These are phyloP conservation scores for Themeda triandra DNA, from an alignment of 176 grass and related monocot species.

Conservation along the genomic window DNA sequence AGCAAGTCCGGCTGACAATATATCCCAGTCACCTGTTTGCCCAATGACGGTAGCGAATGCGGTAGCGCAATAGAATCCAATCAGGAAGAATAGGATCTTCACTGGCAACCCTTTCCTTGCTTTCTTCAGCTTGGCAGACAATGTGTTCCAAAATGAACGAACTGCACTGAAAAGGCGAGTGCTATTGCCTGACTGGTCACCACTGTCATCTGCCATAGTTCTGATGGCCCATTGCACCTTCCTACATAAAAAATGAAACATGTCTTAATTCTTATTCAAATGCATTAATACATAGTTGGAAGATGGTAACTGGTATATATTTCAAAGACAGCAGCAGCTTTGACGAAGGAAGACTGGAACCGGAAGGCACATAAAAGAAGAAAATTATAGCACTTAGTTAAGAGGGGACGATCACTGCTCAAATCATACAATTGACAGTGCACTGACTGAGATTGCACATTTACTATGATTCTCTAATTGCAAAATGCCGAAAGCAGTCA, in stretches of 20 bases:
- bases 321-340: not conserved
- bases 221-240: conserved; percentile 34
- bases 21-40: conserved; percentile 97
- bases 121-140: conserved; percentile 48
- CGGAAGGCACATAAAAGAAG: not conserved
- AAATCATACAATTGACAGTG: not conserved
- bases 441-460: not conserved
- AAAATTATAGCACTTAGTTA: not conserved
- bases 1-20: conserved; percentile 82
- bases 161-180: conserved; percentile 61
- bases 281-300: not conserved
- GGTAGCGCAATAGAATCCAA: conserved; percentile 88
- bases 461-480: not conserved
- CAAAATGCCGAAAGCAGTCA: not conserved
- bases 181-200: conserved; percentile 39
- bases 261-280: not conserved
- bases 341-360: not conserved
- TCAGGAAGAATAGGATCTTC: conserved; percentile 85
- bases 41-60: conserved; percentile 92
- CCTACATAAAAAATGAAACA: too few species aligned
- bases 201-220: conserved; percentile 38
- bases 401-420: not conserved
- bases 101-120: conserved; percentile 48
- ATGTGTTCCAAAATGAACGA: conserved; percentile 42
- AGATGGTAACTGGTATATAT: not conserved